These are phyloP conservation scores for Coniochaeta pulveracea DNA, from an alignment of 2,329 filamentous ascomycete species.

Conservation along the genomic window DNA sequence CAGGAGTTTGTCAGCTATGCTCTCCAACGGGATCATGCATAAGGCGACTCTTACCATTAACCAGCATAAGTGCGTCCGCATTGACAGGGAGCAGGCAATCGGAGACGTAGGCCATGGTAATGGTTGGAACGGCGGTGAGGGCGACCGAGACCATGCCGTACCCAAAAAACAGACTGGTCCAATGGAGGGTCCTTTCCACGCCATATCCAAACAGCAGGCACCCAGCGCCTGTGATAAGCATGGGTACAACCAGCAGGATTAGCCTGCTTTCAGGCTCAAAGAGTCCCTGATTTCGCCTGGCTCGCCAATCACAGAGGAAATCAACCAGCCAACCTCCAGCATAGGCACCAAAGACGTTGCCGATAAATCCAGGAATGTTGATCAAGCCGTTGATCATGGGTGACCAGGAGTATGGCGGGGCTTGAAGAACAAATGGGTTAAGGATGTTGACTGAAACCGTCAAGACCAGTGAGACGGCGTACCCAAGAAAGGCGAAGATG, in stretches of 20 bases:
- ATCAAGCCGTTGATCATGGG: constrained; percentile 19
- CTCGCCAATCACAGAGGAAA: constrained; percentile 25
- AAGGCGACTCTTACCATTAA: constrained; percentile 16
- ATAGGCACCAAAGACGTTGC: constrained; percentile 28
- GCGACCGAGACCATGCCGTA: constrained; percentile 32
- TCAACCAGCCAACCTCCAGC: constrained; percentile 31
- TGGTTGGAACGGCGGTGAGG: constrained; percentile 28
- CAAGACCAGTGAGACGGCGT: constrained; percentile 18
- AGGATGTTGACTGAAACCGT: constrained; percentile 19
- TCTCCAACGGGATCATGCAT: background rate
- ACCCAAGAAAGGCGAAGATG: constrained; percentile 18
- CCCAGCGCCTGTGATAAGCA: constrained; percentile 27
- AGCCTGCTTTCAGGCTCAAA: constrained; percentile 33
- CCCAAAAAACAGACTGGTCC: constrained; percentile 31
- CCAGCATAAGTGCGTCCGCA: constrained; percentile 19
- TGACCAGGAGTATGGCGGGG: constrained; percentile 19
- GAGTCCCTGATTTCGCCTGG: constrained; percentile 26
- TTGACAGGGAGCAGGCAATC: constrained; percentile 20
- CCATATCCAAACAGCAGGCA: constrained; percentile 32
- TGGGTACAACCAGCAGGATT: constrained; percentile 25
- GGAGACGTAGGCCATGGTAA: constrained; percentile 32
- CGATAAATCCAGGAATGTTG: constrained; percentile 22
- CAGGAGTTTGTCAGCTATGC: background rate
- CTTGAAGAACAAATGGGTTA: constrained; percentile 20
- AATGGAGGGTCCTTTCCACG: constrained; percentile 25